Conservation (phyloP, 2,329 filamentous ascomycete species). For the Colletotrichum higginsianum region DNA sequence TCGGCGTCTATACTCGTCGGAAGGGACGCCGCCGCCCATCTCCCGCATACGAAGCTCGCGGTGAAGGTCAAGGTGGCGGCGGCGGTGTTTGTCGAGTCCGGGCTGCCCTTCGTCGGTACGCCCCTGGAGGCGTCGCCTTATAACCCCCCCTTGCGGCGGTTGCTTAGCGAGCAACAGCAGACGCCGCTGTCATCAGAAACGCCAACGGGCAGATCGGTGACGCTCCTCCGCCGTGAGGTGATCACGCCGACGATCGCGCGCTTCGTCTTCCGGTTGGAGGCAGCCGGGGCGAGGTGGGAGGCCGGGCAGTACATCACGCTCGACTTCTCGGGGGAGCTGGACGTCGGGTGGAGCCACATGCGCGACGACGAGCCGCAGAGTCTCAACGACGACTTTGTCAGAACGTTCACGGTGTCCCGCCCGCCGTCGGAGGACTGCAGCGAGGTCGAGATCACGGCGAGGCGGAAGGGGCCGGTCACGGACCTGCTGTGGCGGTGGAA, state of each 20-base stretch:
- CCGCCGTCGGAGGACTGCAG: slow-evolving; percentile 62
- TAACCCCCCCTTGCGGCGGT: slow-evolving; percentile 79
- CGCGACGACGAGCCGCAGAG: slow-evolving; percentile 82
- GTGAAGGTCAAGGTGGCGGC: slow-evolving; percentile 76
- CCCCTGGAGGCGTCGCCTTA: slow-evolving; percentile 78
- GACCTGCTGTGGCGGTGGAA: slow-evolving; percentile 73
- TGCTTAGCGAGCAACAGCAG: slow-evolving; percentile 67
- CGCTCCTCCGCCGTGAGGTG: slow-evolving; percentile 68
- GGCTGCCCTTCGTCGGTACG: slow-evolving; percentile 78
- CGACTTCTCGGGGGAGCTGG: slow-evolving; percentile 78
- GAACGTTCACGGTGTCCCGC: slow-evolving; percentile 87
- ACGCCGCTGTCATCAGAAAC: not conserved
- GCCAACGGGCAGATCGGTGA: slow-evolving; percentile 58
- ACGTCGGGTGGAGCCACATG: slow-evolving; percentile 87
- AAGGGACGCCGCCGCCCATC: slow-evolving; percentile 70
- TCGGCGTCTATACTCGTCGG: slow-evolving; percentile 76
- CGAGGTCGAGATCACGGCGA: slow-evolving; percentile 78
- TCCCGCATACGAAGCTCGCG: slow-evolving; percentile 81
- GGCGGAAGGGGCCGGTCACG: slow-evolving; percentile 80
- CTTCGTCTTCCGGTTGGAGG: slow-evolving; percentile 66
- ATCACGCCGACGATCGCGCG: slow-evolving; percentile 78
- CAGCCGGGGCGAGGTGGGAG: slow-evolving; percentile 62
- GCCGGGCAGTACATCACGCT: slow-evolving; percentile 85
- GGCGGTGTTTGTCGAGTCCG: slow-evolving; percentile 73
- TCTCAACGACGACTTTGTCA: slow-evolving; percentile 86